Base-by-base conservation (phyloP, 768 basidiomycete genomes). In the Amanita phalloides region DNA sequence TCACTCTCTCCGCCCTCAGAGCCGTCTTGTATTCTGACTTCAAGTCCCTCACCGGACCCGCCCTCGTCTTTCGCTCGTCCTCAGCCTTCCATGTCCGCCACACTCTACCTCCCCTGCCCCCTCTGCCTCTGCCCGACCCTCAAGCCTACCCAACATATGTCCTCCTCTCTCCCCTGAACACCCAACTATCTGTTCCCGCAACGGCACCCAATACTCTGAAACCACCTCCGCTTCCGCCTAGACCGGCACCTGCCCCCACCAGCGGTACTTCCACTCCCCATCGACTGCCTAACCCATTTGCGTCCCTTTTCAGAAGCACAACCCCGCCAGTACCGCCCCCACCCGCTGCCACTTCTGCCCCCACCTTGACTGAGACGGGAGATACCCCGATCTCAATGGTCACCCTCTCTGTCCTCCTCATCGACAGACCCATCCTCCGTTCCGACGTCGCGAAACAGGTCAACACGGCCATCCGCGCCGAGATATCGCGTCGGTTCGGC, bases 1-100 rank as follows among this genome's bases (percentile, higher is more conserved):
- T 91, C 3, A 90, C 90, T 0, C 67, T 94, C 33, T 92, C 90
- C 0, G 95, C 94, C 4, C 68, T 97, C 25, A 71, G 93, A 20
- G 93, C 90, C 5, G 73, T 70, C 3, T 63, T 90, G 11, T 68
- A 4, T 13, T 4, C 33, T 11, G 33, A 33, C 33, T 13, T 13
- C 9, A 32, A 74, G 43, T 74, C 76, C 84, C 87, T 84, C 88
- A 66, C 53, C 17, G 17, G 17, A 1, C 17, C 17, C 17, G 17
- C 17, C 78, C 68, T 23, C 45, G 20, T 21, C 8, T 38, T 44
- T 41, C 42, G 7, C 28, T 11, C 21, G 5, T 70, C 43, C 56
- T 75, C 11, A 59, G 9, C n/a, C 0, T 3, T 70, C 20, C 60
- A 55, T 26, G 54, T 59, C 1, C 68, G 61, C 1, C 63, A 73